These are phyloP conservation scores for Stachybotrys chartarum DNA, from an alignment of 2,329 filamentous ascomycete species.

Conservation along the genomic window DNA sequence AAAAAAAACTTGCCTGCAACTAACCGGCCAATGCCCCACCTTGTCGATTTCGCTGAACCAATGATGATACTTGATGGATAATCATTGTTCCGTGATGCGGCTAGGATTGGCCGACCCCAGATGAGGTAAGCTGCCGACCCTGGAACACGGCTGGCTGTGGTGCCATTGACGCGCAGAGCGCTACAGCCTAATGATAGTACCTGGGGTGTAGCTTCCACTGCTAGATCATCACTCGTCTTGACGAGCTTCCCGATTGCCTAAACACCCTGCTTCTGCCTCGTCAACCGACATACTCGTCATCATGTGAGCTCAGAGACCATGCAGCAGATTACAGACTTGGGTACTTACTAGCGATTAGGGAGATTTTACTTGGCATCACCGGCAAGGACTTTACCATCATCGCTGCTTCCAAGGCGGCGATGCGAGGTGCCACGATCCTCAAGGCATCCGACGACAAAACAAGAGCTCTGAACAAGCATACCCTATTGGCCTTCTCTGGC, in stretches of 20 bases:
- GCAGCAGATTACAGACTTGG: not conserved
- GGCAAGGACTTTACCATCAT: slow-evolving; percentile 99
- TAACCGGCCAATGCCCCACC: not conserved
- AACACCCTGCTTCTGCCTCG: too few relatives aligned
- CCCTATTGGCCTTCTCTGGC: slow-evolving; percentile 88
- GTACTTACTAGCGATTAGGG: slow-evolving; percentile 48
- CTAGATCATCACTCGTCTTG: slow-evolving; percentile 2
- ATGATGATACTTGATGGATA: not conserved
- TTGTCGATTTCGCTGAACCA: not conserved
- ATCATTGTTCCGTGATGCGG: slow-evolving; percentile 1
- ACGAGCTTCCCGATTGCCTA: not conserved
- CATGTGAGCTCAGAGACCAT: slow-evolving; percentile 4
- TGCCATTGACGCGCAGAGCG: slow-evolving; percentile 9
- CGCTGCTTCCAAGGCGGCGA: slow-evolving; percentile 94
- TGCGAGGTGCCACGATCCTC: slow-evolving; percentile 93
- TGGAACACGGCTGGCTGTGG: too few relatives aligned
- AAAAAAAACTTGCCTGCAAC: slow-evolving; percentile 5
- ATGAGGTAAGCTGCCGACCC: too few relatives aligned
- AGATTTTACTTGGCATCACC: slow-evolving; percentile 95
- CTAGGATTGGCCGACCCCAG: too few relatives aligned
- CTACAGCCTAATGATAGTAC: slow-evolving; percentile 8
- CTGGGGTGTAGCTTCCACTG: not conserved
- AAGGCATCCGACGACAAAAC: slow-evolving; percentile 98
- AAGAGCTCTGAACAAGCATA: slow-evolving; percentile 83
- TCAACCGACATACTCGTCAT: slow-evolving; percentile 2